These are phyloP conservation scores for Cardiospermum halicacabum DNA, from an alignment of 345 rosid species.

Conservation along the genomic window DNA sequence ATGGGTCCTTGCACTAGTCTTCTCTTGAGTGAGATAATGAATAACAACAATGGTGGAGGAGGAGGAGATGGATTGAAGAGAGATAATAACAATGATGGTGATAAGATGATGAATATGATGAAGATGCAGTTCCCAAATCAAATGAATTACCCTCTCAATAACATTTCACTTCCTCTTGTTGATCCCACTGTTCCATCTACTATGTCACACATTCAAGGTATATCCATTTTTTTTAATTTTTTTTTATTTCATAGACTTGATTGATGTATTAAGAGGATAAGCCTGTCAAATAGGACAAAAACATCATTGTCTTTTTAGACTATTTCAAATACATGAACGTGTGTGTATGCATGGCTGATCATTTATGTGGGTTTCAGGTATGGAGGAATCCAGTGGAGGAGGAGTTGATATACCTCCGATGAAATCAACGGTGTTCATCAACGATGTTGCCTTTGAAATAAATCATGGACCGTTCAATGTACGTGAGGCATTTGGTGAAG, in stretches of 20 bases:
- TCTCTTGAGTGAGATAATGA: conserved; percentile 48
- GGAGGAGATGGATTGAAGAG: too few relatives aligned
- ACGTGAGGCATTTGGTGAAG: conserved; percentile 85
- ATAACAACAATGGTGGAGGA: conserved; percentile 35
- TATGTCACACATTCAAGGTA: conserved; percentile 44
- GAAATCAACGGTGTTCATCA: conserved; percentile 70
- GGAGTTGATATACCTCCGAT: conserved; percentile 11
- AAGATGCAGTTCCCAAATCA: conserved; percentile 41
- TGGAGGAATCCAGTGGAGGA: conserved; percentile 24
- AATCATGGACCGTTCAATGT: conserved; percentile 67
- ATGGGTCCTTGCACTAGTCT: conserved; percentile 55
- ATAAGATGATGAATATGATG: conserved; percentile 33
- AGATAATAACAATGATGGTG: too few relatives aligned
- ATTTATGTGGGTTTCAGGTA: conserved; percentile 25
- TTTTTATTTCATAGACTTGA: background rate
- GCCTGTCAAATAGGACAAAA: background rate
- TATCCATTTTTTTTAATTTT: background rate
- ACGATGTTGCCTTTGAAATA: conserved; percentile 82
- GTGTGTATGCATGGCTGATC: conserved; percentile 50
- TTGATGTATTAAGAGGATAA: conserved; percentile 13
- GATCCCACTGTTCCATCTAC: conserved; percentile 39
- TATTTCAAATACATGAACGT: conserved; percentile 32
- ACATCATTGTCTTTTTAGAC: conserved; percentile 8
- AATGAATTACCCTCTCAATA: conserved; percentile 26
- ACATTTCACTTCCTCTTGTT: conserved; percentile 7